phyloP scores from a whole-genome alignment of 2,329 filamentous ascomycete species.

The Conoideocrella luteorostrata region DNA sequence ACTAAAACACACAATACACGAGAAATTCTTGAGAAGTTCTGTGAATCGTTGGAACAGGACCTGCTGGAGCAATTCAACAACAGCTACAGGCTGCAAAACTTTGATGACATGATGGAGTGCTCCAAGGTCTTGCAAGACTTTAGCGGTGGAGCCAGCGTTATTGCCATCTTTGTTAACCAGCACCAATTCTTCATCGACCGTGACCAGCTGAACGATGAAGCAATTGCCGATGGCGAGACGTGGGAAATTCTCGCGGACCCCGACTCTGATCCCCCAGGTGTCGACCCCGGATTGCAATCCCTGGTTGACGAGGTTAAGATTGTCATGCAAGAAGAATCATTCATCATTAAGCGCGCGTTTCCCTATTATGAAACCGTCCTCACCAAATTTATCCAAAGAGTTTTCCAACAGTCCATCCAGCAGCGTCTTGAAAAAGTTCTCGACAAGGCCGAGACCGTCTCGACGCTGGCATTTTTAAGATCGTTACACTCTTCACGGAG shows the following conservation, averaged over 20 bases:
- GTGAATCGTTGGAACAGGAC: slow-evolving; percentile 92
- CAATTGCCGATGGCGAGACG: slow-evolving; percentile 64
- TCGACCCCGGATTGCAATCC: slow-evolving; percentile 87
- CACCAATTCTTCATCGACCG: slow-evolving; percentile 99
- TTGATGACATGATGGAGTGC: slow-evolving; percentile 97
- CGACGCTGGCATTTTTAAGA: slow-evolving; percentile 83
- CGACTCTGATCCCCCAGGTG: slow-evolving; percentile 81
- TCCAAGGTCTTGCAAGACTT: slow-evolving; percentile 92
- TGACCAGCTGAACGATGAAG: slow-evolving; percentile 83
- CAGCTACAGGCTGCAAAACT: slow-evolving; percentile 91
- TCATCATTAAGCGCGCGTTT: slow-evolving; percentile 93
- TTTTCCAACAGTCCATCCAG: slow-evolving; percentile 97
- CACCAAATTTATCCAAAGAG: slow-evolving; percentile 84
- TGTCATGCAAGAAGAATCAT: slow-evolving; percentile 93
- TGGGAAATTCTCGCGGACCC: slow-evolving; percentile 95
- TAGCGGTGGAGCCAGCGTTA: slow-evolving; percentile 90
- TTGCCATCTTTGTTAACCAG: slow-evolving; percentile 94
- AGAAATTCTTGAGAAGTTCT: slow-evolving; percentile 93
- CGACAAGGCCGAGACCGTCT: slow-evolving; percentile 88
- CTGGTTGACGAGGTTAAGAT: slow-evolving; percentile 91
- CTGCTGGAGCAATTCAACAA: slow-evolving; percentile 94
- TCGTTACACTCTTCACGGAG: slow-evolving; percentile 84
- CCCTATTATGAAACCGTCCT: slow-evolving; percentile 94
- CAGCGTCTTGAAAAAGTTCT: slow-evolving; percentile 92
- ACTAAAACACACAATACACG: slow-evolving; percentile 59